Evolutionary conservation across 2,329 filamentous ascomycete species (phyloP).

Genomic region (Ascochyta viciae-villosae): DNA sequence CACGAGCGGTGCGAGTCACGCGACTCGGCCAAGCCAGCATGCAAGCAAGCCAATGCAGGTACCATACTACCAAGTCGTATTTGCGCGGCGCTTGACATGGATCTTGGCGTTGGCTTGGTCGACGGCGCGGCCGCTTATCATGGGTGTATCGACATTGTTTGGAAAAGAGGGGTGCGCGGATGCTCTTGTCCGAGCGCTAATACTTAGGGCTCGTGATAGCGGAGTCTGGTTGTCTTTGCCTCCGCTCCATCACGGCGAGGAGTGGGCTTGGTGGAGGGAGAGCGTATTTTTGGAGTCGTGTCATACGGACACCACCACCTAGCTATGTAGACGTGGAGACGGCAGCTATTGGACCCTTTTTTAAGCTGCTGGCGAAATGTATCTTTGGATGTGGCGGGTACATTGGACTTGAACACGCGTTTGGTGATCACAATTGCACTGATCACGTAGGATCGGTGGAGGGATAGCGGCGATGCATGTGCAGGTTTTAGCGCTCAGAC

Average conservation of each 20-base stretch:
- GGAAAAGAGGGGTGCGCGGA: too few species aligned
- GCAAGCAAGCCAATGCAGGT: neutral
- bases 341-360: slow-evolving; percentile 7
- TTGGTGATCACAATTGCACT: neutral
- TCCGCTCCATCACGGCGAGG: neutral
- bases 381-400: too few species aligned
- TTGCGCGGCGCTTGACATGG: neutral
- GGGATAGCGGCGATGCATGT: slow-evolving; percentile 3
- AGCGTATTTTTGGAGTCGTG: slow-evolving; percentile 1
- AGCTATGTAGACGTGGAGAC: neutral
- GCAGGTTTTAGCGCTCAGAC: neutral
- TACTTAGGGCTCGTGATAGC: slow-evolving; percentile 8
- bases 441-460: slow-evolving; percentile 1
- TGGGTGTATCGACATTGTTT: neutral
- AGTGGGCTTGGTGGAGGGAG: neutral
- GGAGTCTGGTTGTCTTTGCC: neutral
- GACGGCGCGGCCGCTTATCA: neutral
- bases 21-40: too few species aligned
- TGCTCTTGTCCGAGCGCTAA: neutral
- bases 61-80: neutral
- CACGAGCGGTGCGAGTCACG: neutral
- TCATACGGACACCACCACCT: neutral
- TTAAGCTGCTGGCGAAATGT: neutral
- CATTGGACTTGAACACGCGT: neutral
- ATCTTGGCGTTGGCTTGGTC: neutral